Evolutionary conservation across 1,284 basidiomycete genomes (phyloP), one percentile per base, ranked within the genome.

Genomic region (Sporisorium reilianum): DNA sequence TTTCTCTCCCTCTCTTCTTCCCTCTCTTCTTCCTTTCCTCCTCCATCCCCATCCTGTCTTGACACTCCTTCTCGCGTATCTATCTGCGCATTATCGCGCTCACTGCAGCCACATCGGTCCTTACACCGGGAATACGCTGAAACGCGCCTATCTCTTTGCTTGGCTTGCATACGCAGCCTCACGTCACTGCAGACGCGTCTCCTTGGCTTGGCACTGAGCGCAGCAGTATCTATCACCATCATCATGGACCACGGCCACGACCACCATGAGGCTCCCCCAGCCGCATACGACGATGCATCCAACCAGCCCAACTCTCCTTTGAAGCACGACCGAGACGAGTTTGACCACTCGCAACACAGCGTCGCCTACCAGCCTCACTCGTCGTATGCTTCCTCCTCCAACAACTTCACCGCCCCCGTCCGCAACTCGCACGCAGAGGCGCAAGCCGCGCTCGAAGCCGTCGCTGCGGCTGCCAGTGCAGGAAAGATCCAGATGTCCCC

Each of bases 391-490:
- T 64, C 67, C 11, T 64, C 59, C 14, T 61, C 53, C 25, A 58
- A 56, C 28, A 61, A 41, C 26, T 75, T 71, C 36, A 64, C 50
- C 58, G 71, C 73, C 0, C 73, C 73, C 18, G 54, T 61, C 0
- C 64, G 73, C 23, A 60, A 64, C 32, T 66, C 73, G 25, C 73
- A 75, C 53, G 73, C 73, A 16, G 73, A 75, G 55, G 73, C 73
- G 1, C 67, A 71, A 20, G 73, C 73, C 22, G 73, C 73, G 3
- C 73, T 75, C 38, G 73, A 71, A 49, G 73, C 73, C 16, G 67
- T 75, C 9, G 73, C 73, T 0, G 67, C 67, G 1, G 73, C 73
- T 28, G 67, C 67, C 5, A 71, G 61, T 10, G 64, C 67, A 5
- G 73, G 73, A 38, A 68, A 71, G 55, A 67, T 75, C 34, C 73